phyloP scores from a whole-genome alignment of 495 filamentous ascomycete genomes.

The Penicillium pancosmium region DNA sequence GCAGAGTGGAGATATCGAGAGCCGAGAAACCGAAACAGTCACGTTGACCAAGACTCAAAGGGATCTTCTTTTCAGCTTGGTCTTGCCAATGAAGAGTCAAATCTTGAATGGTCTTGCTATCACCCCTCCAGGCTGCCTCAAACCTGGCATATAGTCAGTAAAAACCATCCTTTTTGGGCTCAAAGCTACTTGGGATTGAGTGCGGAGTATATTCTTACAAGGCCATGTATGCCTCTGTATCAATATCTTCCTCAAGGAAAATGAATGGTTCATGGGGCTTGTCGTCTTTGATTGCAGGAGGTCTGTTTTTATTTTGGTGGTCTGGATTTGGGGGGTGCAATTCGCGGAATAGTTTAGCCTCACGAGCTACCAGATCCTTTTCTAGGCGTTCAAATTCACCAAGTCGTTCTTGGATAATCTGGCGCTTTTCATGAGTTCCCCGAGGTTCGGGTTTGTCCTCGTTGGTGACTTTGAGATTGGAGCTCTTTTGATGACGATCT shows the following conservation, averaged over 20 bases:
- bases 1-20: neutral
- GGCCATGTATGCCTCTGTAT: neutral
- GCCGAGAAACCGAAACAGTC: conserved; percentile 1
- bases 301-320: neutral
- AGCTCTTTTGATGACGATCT: neutral
- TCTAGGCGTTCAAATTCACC: neutral
- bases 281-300: neutral
- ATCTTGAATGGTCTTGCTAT: neutral
- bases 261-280: neutral
- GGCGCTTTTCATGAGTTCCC: neutral
- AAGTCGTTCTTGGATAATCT: neutral
- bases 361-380: neutral
- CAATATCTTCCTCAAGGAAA: neutral
- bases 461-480: neutral
- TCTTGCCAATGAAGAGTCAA: neutral
- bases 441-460: neutral
- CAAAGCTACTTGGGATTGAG: neutral
- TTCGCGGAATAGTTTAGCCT: neutral
- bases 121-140: neutral
- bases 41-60: neutral
- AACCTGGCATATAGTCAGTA: neutral
- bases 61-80: neutral
- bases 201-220: neutral
- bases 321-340: neutral
- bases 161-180: neutral